These are phyloP conservation scores for Thalia dealbata DNA, from an alignment of 176 grass and related monocot species.

Conservation along the genomic window DNA sequence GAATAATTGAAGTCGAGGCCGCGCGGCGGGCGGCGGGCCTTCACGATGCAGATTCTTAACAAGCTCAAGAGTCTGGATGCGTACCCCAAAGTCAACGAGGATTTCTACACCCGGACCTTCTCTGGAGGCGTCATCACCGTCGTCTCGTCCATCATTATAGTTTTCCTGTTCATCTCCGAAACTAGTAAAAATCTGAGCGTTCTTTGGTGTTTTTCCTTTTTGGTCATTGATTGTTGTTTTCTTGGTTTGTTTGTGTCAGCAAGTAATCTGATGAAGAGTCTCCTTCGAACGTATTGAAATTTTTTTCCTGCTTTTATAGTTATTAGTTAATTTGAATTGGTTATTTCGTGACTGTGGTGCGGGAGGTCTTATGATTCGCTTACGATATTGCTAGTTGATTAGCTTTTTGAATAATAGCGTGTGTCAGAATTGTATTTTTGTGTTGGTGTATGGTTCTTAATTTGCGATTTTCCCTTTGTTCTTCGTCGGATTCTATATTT, in stretches of 20 bases:
- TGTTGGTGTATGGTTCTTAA: not conserved
- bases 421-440: not conserved
- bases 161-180: slow-evolving; percentile 86
- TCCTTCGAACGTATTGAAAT: not conserved
- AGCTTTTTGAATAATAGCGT: no score
- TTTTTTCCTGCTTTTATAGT: not conserved
- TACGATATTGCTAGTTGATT: not conserved
- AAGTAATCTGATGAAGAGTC: not conserved
- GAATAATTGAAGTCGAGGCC: not conserved
- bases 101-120: slow-evolving; percentile 89
- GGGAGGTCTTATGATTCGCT: not conserved
- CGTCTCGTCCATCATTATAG: slow-evolving; percentile 63
- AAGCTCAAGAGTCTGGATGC: slow-evolving; percentile 84
- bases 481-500: no score
- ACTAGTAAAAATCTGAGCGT: slow-evolving; percentile 88
- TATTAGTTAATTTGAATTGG: not conserved
- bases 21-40: not conserved
- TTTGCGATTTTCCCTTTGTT: no score
- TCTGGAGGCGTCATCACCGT: slow-evolving; percentile 91
- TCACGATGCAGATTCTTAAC: slow-evolving; percentile 55
- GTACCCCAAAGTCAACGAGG: slow-evolving; percentile 96
- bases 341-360: not conserved
- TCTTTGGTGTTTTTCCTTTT: no score
- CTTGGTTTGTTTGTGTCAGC: not conserved
- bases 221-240: not conserved